Conservation (phyloP, 768 basidiomycete genomes). For the Amanita exitialis region DNA sequence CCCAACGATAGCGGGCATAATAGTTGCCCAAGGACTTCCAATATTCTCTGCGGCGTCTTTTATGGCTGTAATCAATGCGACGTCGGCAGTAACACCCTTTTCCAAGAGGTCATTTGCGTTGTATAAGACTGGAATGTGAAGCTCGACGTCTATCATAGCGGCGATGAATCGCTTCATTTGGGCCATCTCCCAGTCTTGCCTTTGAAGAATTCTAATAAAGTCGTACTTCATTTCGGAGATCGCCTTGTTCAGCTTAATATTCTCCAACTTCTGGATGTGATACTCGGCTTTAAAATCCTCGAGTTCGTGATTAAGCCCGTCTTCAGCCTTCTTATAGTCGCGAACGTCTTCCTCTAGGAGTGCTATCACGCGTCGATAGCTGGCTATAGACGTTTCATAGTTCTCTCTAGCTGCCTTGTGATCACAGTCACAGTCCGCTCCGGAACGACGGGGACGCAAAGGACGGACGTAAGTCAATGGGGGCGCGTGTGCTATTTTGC, state of each 20-base stretch:
- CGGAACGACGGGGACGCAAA: too few species aligned
- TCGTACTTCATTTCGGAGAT: not conserved
- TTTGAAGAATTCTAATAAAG: not conserved
- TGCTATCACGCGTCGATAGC: not conserved
- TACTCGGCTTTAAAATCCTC: not conserved
- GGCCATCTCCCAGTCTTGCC: not conserved
- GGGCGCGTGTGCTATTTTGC: not conserved
- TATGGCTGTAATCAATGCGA: not conserved
- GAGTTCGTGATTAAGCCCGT: not conserved
- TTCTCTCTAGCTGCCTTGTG: not conserved
- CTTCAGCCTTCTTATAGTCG: too few species aligned
- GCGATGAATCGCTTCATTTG: not conserved
- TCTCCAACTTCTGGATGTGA: not conserved
- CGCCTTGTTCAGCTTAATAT: not conserved
- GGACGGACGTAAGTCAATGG: not conserved
- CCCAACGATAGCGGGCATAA: not conserved
- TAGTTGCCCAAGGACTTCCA: not conserved
- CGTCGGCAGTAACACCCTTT: not conserved
- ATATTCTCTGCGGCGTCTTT: not conserved
- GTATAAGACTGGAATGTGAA: not conserved
- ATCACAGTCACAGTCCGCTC: not conserved
- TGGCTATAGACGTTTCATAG: not conserved
- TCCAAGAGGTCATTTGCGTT: not conserved
- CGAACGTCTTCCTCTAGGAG: too few species aligned
- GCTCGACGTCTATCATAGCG: not conserved